These are phyloP conservation scores for Termitomyces sp. DNA, from an alignment of 768 basidiomycete genomes.

Conservation along the genomic window DNA sequence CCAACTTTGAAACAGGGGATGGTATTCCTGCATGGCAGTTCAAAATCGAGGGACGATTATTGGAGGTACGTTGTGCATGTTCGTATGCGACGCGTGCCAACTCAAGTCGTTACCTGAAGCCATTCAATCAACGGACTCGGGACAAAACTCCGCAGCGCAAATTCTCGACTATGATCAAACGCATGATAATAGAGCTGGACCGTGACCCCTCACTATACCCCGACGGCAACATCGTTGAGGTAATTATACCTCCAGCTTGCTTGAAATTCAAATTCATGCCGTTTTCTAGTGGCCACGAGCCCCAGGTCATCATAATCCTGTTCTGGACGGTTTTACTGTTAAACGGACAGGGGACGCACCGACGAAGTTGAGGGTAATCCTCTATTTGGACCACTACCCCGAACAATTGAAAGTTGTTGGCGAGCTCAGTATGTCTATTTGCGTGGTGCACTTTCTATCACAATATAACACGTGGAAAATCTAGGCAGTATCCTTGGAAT, in stretches of 20 bases:
- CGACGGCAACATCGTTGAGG: constrained; percentile 89
- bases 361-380: constrained; percentile 75
- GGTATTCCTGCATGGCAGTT: constrained; percentile 88
- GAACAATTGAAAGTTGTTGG: constrained; percentile 78
- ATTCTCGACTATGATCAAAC: constrained; percentile 82
- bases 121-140: constrained; percentile 54
- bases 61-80: constrained; percentile 52
- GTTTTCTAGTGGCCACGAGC: constrained; percentile 54
- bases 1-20: constrained; percentile 76
- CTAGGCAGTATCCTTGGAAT: constrained; percentile 65
- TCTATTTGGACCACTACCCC: constrained; percentile 83
- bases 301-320: constrained; percentile 48
- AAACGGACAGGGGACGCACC: constrained; percentile 74
- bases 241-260: constrained; percentile 24
- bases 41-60: constrained; percentile 79
- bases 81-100: background rate
- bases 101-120: constrained; percentile 27
- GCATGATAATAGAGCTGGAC: constrained; percentile 83
- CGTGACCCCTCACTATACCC: constrained; percentile 76
- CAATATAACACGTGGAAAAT: background rate
- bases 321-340: constrained; percentile 84
- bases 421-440: constrained; percentile 52
- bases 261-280: background rate
- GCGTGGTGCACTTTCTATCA: background rate
- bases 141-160: constrained; percentile 64